Evolutionary conservation across 306 rosid species (phyloP), one percentile per base, ranked within the genome.

Genomic region (Prunus mume): DNA sequence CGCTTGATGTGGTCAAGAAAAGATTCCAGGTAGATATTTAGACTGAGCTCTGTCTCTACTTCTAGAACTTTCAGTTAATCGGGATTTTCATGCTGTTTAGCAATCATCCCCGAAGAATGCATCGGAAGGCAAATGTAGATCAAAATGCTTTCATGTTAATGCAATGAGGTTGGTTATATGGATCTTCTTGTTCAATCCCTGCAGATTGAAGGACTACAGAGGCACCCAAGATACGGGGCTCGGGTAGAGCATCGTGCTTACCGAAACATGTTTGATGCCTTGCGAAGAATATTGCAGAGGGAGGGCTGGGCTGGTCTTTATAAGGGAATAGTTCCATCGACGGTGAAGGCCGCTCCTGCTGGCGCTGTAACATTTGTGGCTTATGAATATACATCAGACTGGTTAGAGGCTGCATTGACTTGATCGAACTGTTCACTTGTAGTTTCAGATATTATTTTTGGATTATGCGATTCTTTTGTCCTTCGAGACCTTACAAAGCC

Each of bases 1-100:
- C 98, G 19, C 97, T 95, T 77, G 97, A 92, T 81, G 98, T 95
- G 32, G 97, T 95, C 78, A 95, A 95, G 82, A 95, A 95, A 87
- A 90, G 98, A 82, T 95, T 95, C 83, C 97, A 95, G 97, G 98
- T 90, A 81, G 58, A 65, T 24, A 9, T 30, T 56, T 18, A 41
- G 25, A 58, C 15, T 24, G 54, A 56, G 25, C 54, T 41, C 3
- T 9, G 5, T 13, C 15, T 2, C 0, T 24, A 24, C 20, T 41
- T 17, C 27, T 5, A 11, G 20, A 65, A 34, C 9, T 32, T 9
- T 65, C 6, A 43, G 34, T 24, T 41, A 14, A 43, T 73, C 24
- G 43, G 68, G 9, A 73, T 9, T 56, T 22, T 72, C 14, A 14
- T 13, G 50, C 12, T 24, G 5, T 54, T n/a, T 43, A 71, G 7